Base-by-base conservation (phyloP, 257 asterid species). In the Solanum clarkiae region DNA sequence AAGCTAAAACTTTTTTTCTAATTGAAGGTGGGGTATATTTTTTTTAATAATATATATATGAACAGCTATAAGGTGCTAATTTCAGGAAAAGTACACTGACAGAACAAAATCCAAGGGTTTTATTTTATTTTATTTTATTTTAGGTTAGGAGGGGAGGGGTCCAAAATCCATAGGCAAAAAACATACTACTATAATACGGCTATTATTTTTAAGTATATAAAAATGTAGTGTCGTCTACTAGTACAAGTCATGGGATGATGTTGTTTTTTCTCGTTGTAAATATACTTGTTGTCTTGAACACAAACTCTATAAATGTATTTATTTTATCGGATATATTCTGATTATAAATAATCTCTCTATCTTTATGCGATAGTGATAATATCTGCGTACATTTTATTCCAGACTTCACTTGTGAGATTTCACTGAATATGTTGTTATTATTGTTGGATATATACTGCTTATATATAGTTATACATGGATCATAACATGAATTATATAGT, bases 11-110 rank as follows among this genome's bases (percentile, higher is more conserved):
- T 18, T 69, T 40, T 17, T 59, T 59, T 57, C 60, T 3, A 51
- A 63, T 82, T 24, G 47, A 17, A 81, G 69, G 75, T 82, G 84
- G 89, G 91, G 91, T 80, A 86, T 89, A 8, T 82, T 29, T 40
- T 87, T 40, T 24, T 22, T 10, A 22, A 62, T 54, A 54, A 40
- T 65, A 59, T 62, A 24, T 24, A 65, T 68, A 32, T 60, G 55
- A 82, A 56, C 84, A 45, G 86, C 87, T 32, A 86, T 47, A 74
- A 72, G 84, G 24, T 71, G 54, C 84, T 71, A 74, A 69, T 55
- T 55, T 80, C 65, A 84, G 17, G 84, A 80, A 60, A 49, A 84
- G 83, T 53, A 29, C 83, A 53, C 60, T 82, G 79, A 81, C 79
- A 84, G 49, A 57, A 81, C 85, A 80, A 86, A 85, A 82, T 59